Conservation (phyloP, 2,329 filamentous ascomycete species). For the Aspergillus sp. region DNA sequence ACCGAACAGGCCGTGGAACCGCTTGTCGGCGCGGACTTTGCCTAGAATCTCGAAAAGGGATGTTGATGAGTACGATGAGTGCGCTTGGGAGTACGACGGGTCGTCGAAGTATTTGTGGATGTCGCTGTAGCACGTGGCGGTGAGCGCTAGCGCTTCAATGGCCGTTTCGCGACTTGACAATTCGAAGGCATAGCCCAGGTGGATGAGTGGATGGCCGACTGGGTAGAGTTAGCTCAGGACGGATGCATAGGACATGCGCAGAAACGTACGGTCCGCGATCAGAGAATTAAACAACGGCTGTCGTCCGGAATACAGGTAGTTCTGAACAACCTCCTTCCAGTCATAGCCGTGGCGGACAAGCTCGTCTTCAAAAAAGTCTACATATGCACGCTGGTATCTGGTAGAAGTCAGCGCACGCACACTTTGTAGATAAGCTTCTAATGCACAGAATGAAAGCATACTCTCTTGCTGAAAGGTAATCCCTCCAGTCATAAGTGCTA, state of each 20-base stretch:
- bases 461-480: constrained; percentile 73
- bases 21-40: constrained; percentile 65
- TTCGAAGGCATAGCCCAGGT: constrained; percentile 91
- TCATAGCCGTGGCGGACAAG: constrained; percentile 75
- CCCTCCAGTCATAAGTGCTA: constrained; percentile 77
- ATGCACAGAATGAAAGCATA: constrained; percentile 31
- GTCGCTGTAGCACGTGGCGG: constrained; percentile 57
- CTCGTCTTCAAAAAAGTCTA: constrained; percentile 95
- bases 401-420: not conserved
- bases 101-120: constrained; percentile 68
- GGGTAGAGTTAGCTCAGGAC: not conserved
- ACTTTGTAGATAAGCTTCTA: not conserved
- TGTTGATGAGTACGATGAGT: constrained; percentile 57
- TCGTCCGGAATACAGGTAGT: constrained; percentile 68
- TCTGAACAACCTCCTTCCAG: constrained; percentile 73
- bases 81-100: constrained; percentile 61
- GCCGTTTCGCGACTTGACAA: constrained; percentile 79
- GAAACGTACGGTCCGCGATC: constrained; percentile 68
- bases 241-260: not conserved
- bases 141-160: constrained; percentile 79
- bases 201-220: constrained; percentile 92
- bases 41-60: constrained; percentile 69
- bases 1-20: constrained; percentile 66
- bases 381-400: constrained; percentile 80
- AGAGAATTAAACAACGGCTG: constrained; percentile 78